Conservation (phyloP, 495 filamentous ascomycete genomes). For the Penicillium desertorum region DNA sequence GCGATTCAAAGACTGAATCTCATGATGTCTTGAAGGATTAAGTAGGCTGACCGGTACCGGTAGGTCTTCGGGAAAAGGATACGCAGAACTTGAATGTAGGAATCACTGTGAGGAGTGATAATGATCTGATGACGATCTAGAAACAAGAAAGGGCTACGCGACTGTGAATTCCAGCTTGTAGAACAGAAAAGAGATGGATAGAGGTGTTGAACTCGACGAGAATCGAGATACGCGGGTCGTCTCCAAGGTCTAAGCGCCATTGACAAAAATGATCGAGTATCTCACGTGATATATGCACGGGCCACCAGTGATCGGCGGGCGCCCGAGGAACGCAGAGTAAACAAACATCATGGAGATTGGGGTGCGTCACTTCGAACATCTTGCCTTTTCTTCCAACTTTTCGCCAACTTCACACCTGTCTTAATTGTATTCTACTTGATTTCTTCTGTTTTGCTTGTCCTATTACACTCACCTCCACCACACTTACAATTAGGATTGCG, state of each 20-base stretch:
- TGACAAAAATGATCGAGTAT: slow-evolving; percentile 20
- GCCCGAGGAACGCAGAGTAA: slow-evolving; percentile 45
- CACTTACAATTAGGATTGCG: neutral
- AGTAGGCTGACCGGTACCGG: neutral
- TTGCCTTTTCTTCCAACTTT: slow-evolving; percentile 13
- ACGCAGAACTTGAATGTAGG: neutral
- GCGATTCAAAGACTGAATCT: slow-evolving; percentile 6
- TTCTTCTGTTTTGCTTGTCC: slow-evolving; percentile 7
- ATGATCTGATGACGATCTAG: neutral
- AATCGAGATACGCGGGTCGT: neutral
- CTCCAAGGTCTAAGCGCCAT: slow-evolving; percentile 24
- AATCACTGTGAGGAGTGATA: neutral
- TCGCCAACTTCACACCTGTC: slow-evolving; percentile 4
- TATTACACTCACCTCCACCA: neutral
- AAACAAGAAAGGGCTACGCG: neutral
- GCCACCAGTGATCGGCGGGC: slow-evolving; percentile 37
- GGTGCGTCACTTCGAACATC: slow-evolving; percentile 22
- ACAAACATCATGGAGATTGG: slow-evolving; percentile 38
- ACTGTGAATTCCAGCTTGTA: neutral
- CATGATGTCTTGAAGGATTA: slow-evolving; percentile 4
- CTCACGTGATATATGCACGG: slow-evolving; percentile 32
- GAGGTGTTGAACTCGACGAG: neutral
- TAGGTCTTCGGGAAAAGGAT: neutral
- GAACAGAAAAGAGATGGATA: neutral
- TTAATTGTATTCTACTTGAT: slow-evolving; percentile 1